Base-by-base conservation (phyloP, 2,329 filamentous ascomycete species). In the Talaromyces sp. region DNA sequence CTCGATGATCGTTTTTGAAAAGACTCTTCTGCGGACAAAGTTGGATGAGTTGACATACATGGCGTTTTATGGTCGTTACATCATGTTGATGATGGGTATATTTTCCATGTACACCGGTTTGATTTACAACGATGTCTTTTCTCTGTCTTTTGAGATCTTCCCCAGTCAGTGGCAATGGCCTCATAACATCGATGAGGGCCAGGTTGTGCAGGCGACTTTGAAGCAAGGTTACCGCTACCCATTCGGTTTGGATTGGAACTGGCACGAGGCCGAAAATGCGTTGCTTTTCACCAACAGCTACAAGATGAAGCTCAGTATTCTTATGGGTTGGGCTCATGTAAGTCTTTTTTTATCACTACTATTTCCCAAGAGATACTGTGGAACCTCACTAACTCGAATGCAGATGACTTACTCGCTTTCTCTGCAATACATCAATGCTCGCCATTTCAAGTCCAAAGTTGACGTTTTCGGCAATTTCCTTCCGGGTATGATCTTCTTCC, bases 301-400 rank as follows among this genome's bases (percentile, higher is more conserved):
- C 86, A 99, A 99, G 89, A 99, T 99, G 95, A 99, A 99, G 85
- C 91, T 99, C 81, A 96, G 92, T 83, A 97, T 99, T 76, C 87
- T 99, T 70, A 86, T 99, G 69, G 95, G 96, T 78, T 99, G 96
- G 95, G 87, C 87, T 66, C 93, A 97, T 82, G 80, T 82, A 76
- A 75, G 79, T 67, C 8, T 59, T 22, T 27, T 3, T 45, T 31
- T 27, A 39, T 37, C 9, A 15, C n/a, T 6, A 54, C n/a, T 8
- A 1, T 19, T 54, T 15, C n/a, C n/a, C 1, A 11, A 11, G 9
- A 3, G 11, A 47, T 58, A 65, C 19, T 19, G 11, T n/a, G 35
- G 27, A 35, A 59, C 2, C n/a, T 15, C 33, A 39, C 54, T 50
- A 49, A 50, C 27, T 22, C 19, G 68, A 57, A 69, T 62, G 47